A percentile compares a stretch with the other conserved stretches of the same genome.
phyloP scores from a whole-genome alignment of 1,284 basidiomycete genomes.

The Volvariella surrecta region DNA sequence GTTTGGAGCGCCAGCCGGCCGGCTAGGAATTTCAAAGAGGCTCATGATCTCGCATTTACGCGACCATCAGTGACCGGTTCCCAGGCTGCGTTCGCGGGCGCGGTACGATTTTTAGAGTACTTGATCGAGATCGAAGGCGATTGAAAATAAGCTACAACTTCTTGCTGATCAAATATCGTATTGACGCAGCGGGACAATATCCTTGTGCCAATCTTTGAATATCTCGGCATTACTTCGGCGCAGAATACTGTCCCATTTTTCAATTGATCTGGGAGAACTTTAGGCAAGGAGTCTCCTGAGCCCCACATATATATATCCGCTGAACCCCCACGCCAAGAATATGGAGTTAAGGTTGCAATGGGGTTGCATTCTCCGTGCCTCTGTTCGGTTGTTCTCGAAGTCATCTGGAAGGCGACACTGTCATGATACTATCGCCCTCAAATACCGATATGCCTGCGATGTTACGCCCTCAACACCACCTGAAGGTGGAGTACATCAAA shows the following conservation, averaged over 20 bases:
- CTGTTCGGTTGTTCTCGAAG: neutral
- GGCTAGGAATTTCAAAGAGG: too few species aligned
- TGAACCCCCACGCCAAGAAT: conserved; percentile 12
- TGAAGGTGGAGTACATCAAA: too few species aligned
- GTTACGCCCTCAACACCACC: too few species aligned
- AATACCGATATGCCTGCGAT: too few species aligned
- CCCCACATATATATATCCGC: conserved; percentile 7
- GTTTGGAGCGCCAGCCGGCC: too few species aligned
- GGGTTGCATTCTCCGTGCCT: neutral
- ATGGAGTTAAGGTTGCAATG: neutral
- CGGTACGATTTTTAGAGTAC: neutral
- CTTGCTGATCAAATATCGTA: conserved; percentile 11
- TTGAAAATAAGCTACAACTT: conserved; percentile 25
- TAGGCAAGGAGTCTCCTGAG: neutral
- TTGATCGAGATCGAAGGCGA: conserved; percentile 16
- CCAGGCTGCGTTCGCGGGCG: too few species aligned
- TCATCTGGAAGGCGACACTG: neutral
- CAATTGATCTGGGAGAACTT: conserved; percentile 14
- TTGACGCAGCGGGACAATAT: neutral
- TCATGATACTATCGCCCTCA: too few species aligned
- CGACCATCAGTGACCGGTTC: too few species aligned
- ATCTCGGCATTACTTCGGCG: conserved; percentile 2
- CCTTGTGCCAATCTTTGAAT: conserved; percentile 1
- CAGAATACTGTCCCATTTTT: conserved; percentile 3
- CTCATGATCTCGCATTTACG: too few species aligned